Conservation (phyloP, 2,329 filamentous ascomycete species). For the Thelonectria discophora region DNA sequence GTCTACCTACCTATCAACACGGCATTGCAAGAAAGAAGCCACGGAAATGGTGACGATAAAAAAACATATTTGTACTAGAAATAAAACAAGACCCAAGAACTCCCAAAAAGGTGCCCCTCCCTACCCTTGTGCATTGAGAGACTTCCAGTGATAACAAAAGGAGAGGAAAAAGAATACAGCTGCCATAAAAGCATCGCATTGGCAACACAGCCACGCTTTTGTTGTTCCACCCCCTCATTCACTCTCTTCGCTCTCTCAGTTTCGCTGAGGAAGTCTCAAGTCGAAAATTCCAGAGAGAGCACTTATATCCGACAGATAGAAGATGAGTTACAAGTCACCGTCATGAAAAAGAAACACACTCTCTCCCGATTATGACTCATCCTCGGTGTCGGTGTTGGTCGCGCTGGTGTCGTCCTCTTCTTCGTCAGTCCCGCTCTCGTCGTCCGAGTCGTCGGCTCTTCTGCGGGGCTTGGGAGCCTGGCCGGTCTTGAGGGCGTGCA, state of each 20-base stretch:
- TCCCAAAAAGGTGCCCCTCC: constrained; percentile 16
- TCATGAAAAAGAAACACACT: too few relatives aligned
- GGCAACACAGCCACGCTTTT: constrained; percentile 13
- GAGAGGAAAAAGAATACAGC: not conserved
- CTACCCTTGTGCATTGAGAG: constrained; percentile 15
- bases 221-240: constrained; percentile 3
- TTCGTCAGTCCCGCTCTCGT: constrained; percentile 82
- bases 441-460: constrained; percentile 69
- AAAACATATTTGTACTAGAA: not conserved
- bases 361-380: constrained; percentile 56
- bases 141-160: not conserved
- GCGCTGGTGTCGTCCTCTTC: constrained; percentile 73
- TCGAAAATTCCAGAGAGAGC: too few relatives aligned
- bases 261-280: too few relatives aligned
- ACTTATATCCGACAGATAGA: constrained; percentile 14
- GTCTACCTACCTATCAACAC: too few relatives aligned
- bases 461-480: constrained; percentile 66
- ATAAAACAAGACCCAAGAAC: too few relatives aligned
- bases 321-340: not conserved
- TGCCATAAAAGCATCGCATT: constrained; percentile 15
- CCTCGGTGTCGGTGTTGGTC: constrained; percentile 74
- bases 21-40: constrained; percentile 19
- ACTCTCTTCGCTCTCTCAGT: not conserved
- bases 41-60: constrained; percentile 19
- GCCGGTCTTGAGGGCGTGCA: constrained; percentile 84